Evolutionary conservation across 306 rosid species (phyloP).

Genomic region (Castanea sativa): DNA sequence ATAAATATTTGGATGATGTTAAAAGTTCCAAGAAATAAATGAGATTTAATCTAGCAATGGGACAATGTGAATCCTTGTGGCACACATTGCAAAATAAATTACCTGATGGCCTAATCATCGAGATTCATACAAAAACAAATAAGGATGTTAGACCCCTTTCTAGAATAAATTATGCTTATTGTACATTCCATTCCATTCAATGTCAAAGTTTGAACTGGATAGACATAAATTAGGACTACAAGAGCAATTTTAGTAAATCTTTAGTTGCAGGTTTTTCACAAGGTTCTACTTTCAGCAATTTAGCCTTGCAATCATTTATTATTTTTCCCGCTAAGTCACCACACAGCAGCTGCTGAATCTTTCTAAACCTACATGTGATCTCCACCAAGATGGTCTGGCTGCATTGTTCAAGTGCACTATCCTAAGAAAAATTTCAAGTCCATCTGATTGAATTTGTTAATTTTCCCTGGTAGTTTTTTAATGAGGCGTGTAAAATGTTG

Average conservation of each 20-base stretch:
- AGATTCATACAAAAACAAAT: not conserved
- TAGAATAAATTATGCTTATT: not conserved
- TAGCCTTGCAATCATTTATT: not conserved
- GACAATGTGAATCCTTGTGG: not conserved
- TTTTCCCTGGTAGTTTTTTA: not conserved
- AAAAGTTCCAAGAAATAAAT: not conserved
- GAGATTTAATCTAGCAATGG: not conserved
- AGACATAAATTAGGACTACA: not conserved
- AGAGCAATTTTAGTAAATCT: not conserved
- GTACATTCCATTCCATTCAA: not conserved
- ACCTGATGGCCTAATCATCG: not conserved
- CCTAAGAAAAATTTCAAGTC: not conserved
- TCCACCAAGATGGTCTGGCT: not conserved
- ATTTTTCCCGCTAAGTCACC: not conserved
- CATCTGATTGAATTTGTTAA: not conserved
- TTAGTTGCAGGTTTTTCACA: not conserved
- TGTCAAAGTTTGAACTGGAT: not conserved
- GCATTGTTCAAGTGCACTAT: not conserved
- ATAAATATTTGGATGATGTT: not conserved
- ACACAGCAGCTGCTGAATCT: not conserved
- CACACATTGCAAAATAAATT: not conserved
- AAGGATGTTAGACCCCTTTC: not conserved
- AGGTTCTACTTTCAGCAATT: not conserved
- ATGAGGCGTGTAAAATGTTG: not conserved
- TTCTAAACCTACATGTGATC: not conserved